phyloP scores from a whole-genome alignment of 2,329 filamentous ascomycete genomes.

The Emmonsia crescens region DNA sequence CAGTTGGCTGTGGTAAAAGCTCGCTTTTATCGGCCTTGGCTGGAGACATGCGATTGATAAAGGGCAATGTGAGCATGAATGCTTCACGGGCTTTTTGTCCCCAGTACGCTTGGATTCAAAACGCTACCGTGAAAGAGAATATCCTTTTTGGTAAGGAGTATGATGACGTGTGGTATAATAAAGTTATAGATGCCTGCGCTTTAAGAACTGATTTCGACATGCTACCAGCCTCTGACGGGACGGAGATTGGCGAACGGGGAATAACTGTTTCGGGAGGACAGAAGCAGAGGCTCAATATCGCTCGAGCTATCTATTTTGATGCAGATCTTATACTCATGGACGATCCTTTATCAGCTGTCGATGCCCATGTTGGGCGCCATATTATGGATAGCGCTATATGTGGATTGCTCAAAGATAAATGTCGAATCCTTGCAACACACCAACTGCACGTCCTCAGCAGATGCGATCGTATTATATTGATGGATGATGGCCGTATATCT shows the following conservation, averaged over 20 bases:
- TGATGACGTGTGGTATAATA: conserved; percentile 66
- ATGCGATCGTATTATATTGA: conserved; percentile 86
- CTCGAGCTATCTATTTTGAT: conserved; percentile 59
- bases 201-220: conserved; percentile 79
- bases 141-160: conserved; percentile 78
- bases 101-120: conserved; percentile 97
- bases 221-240: conserved; percentile 78
- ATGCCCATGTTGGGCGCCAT: conserved; percentile 51
- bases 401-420: conserved; percentile 78
- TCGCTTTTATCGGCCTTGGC: conserved; percentile 81
- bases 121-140: conserved; percentile 75
- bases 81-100: conserved; percentile 82
- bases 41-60: conserved; percentile 83
- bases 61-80: conserved; percentile 62
- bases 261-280: conserved; percentile 94
- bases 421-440: conserved; percentile 83
- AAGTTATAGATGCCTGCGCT: conserved; percentile 79
- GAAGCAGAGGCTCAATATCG: conserved; percentile 91
- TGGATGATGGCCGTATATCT: conserved; percentile 74
- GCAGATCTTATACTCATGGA: conserved; percentile 54
- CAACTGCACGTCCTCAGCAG: conserved; percentile 86
- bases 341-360: conserved; percentile 48
- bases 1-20: conserved; percentile 73
- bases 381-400: conserved; percentile 93
- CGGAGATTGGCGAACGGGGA: conserved; percentile 88